Conservation (phyloP, 1,139 yeast species). For the Candida frijolesensis region DNA sequence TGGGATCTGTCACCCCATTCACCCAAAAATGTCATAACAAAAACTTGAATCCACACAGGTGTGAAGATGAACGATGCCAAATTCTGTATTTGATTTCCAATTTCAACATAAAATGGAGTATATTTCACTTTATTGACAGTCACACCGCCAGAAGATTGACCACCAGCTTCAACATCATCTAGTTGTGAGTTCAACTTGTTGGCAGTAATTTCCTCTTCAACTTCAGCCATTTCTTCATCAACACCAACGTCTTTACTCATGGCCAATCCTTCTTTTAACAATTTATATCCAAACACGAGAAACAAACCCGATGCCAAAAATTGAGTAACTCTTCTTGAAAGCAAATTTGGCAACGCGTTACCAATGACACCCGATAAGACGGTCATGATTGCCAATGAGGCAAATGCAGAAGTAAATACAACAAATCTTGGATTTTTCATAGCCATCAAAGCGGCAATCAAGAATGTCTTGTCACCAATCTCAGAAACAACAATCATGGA, state of each 20-base stretch:
- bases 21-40: constrained; percentile 93
- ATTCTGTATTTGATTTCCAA: constrained; percentile 43
- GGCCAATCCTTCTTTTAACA: constrained; percentile 76
- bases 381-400: constrained; percentile 91
- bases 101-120: constrained; percentile 27
- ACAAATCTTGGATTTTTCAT: constrained; percentile 85
- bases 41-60: constrained; percentile 93
- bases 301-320: constrained; percentile 80
- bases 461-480: constrained; percentile 94
- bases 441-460: constrained; percentile 97
- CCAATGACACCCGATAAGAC: constrained; percentile 89
- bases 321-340: constrained; percentile 80
- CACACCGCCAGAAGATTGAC: constrained; percentile 16
- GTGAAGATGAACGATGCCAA: constrained; percentile 69
- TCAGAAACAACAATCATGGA: constrained; percentile 93
- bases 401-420: constrained; percentile 84
- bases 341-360: constrained; percentile 81
- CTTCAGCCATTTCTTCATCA: constrained; percentile 94
- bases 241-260: constrained; percentile 87
- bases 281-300: constrained; percentile 77
- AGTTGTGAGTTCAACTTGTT: constrained; percentile 54
- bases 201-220: constrained; percentile 86
- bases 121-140: constrained; percentile 10
- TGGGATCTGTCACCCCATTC: constrained; percentile 99
- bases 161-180: constrained; percentile 61